Percentiles rank a stretch among this genome's conserved stretches.
phyloP scores from a whole-genome alignment of 164 flowering plant genomes.

The Cinnamomum chago region DNA sequence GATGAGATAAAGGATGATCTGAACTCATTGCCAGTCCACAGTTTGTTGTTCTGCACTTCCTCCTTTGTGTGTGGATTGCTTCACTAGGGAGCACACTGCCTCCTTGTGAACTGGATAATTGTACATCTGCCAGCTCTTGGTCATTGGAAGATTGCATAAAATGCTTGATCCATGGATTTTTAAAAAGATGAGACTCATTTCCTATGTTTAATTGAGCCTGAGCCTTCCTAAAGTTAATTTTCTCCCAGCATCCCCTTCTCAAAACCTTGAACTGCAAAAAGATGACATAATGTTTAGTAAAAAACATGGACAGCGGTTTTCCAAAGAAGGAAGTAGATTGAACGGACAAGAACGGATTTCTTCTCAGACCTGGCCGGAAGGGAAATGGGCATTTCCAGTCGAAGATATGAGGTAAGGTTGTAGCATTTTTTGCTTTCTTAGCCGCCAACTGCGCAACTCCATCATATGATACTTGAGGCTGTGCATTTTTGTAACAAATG shows the following conservation, averaged over 20 bases:
- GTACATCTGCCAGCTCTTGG: constrained; percentile 14
- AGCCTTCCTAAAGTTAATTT: constrained; percentile 36
- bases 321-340: neutral
- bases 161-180: constrained; percentile 56
- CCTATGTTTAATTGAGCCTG: constrained; percentile 13
- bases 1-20: constrained; percentile 11
- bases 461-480: constrained; percentile 28
- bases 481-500: constrained; percentile 58
- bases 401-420: constrained; percentile 17
- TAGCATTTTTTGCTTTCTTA: constrained; percentile 19
- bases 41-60: constrained; percentile 5
- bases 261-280: constrained; percentile 53
- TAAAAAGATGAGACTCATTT: constrained; percentile 18
- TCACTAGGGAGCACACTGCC: constrained; percentile 11
- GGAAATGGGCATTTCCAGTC: constrained; percentile 3
- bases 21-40: constrained; percentile 17
- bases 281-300: neutral
- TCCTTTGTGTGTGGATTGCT: constrained; percentile 10
- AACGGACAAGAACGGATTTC: neutral
- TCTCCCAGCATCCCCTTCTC: constrained; percentile 54
- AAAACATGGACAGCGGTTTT: neutral
- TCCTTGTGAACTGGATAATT: constrained; percentile 12
- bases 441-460: constrained; percentile 23
- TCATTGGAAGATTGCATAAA: constrained; percentile 19
- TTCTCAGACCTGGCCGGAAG: constrained; percentile 54